Base-by-base conservation (phyloP, 1,284 basidiomycete genomes). In the Pascua sp. region DNA sequence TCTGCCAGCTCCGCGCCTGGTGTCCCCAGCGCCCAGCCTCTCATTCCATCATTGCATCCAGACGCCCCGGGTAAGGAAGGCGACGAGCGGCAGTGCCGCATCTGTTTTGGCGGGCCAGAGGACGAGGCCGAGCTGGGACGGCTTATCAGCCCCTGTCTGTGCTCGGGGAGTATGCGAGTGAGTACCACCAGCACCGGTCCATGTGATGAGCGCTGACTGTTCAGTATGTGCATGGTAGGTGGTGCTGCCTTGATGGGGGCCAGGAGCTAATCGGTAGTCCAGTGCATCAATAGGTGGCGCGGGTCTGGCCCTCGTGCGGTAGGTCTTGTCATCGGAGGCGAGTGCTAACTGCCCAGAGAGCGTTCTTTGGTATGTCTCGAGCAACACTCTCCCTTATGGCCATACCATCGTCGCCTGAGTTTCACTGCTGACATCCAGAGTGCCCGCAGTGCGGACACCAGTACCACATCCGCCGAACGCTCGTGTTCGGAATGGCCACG, bases 111-210 rank as follows among this genome's bases (percentile, higher is more conserved):
- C 3, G 73, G 73, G 3, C 52, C 49, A 13, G 73, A 76, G 46
- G 75, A 77, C 40, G 71, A 74, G 53, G 60, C 49, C 5, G 63
- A 66, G 10, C 36, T 72, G 42, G 76, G 76, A 2, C 66, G 70
- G 15, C 53, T 77, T 62, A 77, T 77, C 49, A 70, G 67, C 13
- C 76, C 76, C n/a, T 77, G 76, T 60, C 60, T 77, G 7, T 77
- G 76, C 55, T 54, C 69, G 10, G 76, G 76, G 1, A 71, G 66
- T 42, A 73, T 77, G 70, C 57, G 76, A 18, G 72, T 74, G 63
- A 69, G 71, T 72, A 32, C 56, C 15, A 49, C 46, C 16, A 1
- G 18, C 7, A 32, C 24, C 3, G 24, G 7, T 32, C 24, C 4
- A 32, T 3, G 24, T 32, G 24, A 32, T 32, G 24, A 32, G 24